phyloP scores from a whole-genome alignment of 257 asterid species.

The Solanum arcanum region DNA sequence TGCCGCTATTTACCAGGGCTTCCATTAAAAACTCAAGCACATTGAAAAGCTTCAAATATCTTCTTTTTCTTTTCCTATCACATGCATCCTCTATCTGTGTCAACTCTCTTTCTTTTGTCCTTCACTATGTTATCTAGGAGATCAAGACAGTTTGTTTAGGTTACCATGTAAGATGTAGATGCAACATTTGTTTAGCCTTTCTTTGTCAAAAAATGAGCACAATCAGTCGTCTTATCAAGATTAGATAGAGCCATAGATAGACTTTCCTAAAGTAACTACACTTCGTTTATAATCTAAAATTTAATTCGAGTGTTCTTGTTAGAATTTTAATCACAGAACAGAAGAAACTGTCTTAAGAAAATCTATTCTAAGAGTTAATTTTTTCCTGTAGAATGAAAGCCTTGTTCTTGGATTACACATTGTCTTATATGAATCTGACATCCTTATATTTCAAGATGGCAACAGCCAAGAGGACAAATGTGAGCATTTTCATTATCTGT shows the following conservation, averaged over 20 bases:
- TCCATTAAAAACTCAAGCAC: not conserved
- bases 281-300: not conserved
- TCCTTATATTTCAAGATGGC: not conserved
- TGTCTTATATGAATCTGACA: not conserved
- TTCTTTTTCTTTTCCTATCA: not conserved
- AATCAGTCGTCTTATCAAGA: not conserved
- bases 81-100: not conserved
- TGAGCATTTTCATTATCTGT: not conserved
- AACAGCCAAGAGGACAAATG: not conserved
- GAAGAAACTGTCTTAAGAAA: not conserved
- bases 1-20: not conserved
- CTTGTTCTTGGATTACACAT: not conserved
- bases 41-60: not conserved
- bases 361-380: not conserved
- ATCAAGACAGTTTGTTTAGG: not conserved
- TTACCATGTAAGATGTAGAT: not conserved
- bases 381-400: not conserved
- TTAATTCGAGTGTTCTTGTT: not conserved
- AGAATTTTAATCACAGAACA: not conserved
- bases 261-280: not conserved
- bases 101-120: not conserved
- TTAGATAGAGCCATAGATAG: not conserved
- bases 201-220: not conserved
- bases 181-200: not conserved
- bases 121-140: not conserved